Base-by-base conservation (phyloP, 1,284 basidiomycete species). In the Cronartium quercuum region DNA sequence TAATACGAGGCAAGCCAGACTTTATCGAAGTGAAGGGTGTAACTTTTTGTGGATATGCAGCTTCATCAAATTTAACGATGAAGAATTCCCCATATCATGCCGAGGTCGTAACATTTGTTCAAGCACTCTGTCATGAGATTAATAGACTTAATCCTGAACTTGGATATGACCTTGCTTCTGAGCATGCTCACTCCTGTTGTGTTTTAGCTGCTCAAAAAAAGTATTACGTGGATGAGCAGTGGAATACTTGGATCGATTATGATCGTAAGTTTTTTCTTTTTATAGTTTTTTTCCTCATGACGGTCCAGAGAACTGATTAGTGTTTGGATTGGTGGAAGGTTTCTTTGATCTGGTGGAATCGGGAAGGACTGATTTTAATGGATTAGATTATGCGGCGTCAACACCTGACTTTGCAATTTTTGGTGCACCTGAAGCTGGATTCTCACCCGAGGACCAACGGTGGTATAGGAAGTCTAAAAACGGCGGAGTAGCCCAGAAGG, bases 11-110 rank as follows among this genome's bases (percentile, higher is more conserved):
- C 9, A 13, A 61, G 34, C 76, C 76, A 6, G 76, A 76, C 40
- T 74, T 76, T 51, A 67, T 76, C 29, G 76, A 76, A 62, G 76
- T 76, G 18, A 76, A 76, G 66, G 76, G 76, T n/a, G 76, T 73
- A 57, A 76, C 76, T 7, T 76, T 75, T 47, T 76, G 76, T 55
- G 76, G 76, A 40, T 76, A 76, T 51, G 71, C 70, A 34, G 60
- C 63, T 12, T 66, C 70, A 24, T 66, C 65, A 12, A 73, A 70
- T 51, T 37, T 76, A 57, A 69, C 76, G n/a, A 76, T 76, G 58
- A 75, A 76, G 44, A 76, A 76, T 40, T 74, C 69, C 10, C 76
- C 76, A 15, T 76, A 55, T 62, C 76, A 76, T 42, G 51, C 75
- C 24, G 76, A 76, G 40, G 76, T 73, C 3, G 71, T 75, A n/a